phyloP scores from a whole-genome alignment of 495 filamentous ascomycete genomes.

The Halenospora varia region DNA sequence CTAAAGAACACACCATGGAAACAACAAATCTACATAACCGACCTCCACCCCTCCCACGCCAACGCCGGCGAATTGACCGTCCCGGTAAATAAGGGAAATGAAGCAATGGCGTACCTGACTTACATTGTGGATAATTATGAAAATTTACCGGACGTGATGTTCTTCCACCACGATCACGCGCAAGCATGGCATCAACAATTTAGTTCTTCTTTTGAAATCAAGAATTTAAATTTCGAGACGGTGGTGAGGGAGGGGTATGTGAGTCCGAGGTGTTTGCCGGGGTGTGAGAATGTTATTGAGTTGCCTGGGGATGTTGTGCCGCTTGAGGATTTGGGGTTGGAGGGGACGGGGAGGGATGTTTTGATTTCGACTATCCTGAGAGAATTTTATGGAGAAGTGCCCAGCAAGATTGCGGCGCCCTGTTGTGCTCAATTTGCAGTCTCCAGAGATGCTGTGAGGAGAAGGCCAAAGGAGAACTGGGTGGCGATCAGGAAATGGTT shows the following conservation, averaged over 20 bases:
- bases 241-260: slow-evolving; percentile 45
- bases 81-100: slow-evolving; percentile 71
- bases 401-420: slow-evolving; percentile 31
- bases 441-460: slow-evolving; percentile 43
- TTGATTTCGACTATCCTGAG: slow-evolving; percentile 6
- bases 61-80: background rate
- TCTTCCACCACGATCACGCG: slow-evolving; percentile 44
- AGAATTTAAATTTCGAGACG: slow-evolving; percentile 35
- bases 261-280: slow-evolving; percentile 31
- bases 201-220: slow-evolving; percentile 21
- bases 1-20: background rate
- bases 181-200: slow-evolving; percentile 38
- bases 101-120: slow-evolving; percentile 71
- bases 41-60: background rate
- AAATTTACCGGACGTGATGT: slow-evolving; percentile 41
- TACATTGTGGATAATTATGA: slow-evolving; percentile 74
- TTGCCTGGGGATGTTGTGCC: slow-evolving; percentile 8
- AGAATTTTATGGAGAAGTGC: slow-evolving; percentile 7
- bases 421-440: slow-evolving; percentile 75
- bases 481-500: slow-evolving; percentile 12
- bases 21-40: background rate
- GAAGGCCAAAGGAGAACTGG: slow-evolving; percentile 33
- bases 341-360: slow-evolving; percentile 4
- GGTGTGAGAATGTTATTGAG: slow-evolving; percentile 16
- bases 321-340: slow-evolving; percentile 6